Conservation (phyloP, 2,329 filamentous ascomycete genomes). For the Lasiodiplodia citricola region DNA sequence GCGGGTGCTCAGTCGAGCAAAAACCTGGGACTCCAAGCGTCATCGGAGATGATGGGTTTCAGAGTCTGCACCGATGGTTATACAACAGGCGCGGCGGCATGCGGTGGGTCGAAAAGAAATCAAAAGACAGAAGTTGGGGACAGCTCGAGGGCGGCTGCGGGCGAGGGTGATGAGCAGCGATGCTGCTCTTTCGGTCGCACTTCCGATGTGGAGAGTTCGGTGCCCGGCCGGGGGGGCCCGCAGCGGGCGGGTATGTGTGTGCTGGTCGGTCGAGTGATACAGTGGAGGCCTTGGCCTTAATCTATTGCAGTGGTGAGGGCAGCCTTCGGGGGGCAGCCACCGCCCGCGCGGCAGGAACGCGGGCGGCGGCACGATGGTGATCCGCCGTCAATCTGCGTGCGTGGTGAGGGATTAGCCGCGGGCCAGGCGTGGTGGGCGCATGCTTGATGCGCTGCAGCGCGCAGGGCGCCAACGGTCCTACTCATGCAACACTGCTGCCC, state of each 20-base stretch:
- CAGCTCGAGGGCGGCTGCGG: background rate
- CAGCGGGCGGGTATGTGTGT: background rate
- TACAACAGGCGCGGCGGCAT: slow-evolving; percentile 23
- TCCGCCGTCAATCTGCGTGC: slow-evolving; percentile 8
- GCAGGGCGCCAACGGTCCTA: slow-evolving; percentile 12
- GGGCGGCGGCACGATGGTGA: slow-evolving; percentile 2
- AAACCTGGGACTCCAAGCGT: slow-evolving; percentile 4
- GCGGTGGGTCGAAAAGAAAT: slow-evolving; percentile 24
- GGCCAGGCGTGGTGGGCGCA: background rate
- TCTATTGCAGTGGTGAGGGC: slow-evolving; percentile 30
- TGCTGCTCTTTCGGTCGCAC: background rate
- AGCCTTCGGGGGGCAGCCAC: slow-evolving; percentile 28
- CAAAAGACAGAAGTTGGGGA: background rate
- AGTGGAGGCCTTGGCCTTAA: slow-evolving; percentile 36
- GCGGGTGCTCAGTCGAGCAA: background rate
- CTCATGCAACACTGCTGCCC: slow-evolving; percentile 2
- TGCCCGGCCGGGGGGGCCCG: background rate
- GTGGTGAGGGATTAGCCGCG: slow-evolving; percentile 12
- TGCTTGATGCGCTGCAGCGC: background rate
- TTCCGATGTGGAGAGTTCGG: background rate
- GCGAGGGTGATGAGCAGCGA: background rate
- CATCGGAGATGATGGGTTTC: slow-evolving; percentile 27
- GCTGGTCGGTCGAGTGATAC: slow-evolving; percentile 33
- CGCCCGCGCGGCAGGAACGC: slow-evolving; percentile 10
- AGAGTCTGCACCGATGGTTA: slow-evolving; percentile 15